phyloP scores from a whole-genome alignment of 108 stramenopile species.

The Pseudonitzschia delicatissima region DNA sequence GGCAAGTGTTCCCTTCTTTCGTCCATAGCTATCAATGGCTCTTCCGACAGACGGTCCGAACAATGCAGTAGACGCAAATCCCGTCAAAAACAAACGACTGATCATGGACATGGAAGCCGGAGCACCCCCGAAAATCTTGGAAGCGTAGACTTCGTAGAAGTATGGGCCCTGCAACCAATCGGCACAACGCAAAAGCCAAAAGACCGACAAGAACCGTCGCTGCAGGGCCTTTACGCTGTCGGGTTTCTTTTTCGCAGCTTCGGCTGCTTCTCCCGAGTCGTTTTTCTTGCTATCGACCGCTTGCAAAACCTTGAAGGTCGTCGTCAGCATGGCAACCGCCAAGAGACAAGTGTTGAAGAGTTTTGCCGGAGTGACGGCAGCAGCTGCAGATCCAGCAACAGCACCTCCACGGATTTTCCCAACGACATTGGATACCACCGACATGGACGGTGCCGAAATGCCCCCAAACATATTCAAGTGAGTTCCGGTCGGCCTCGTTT shows the following conservation, averaged over 20 bases:
- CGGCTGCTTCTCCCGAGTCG: not conserved
- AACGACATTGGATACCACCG: constrained; percentile 2
- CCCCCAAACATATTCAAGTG: constrained; percentile 5
- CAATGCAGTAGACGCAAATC: constrained; percentile 89
- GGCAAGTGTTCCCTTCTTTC: constrained; percentile 83
- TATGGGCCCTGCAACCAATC: constrained; percentile 99
- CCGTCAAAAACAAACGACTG: constrained; percentile 87
- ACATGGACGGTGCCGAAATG: constrained; percentile 6
- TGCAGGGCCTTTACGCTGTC: constrained; percentile 57
- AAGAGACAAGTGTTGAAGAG: constrained; percentile 59
- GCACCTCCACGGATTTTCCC: constrained; percentile 3
- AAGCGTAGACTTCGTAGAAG: constrained; percentile 95
- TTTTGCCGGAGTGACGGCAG: constrained; percentile 26
- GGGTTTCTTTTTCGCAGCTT: constrained; percentile 26
- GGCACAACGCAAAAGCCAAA: constrained; percentile 90
- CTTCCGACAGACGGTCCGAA: constrained; percentile 88
- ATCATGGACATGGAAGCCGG: constrained; percentile 59
- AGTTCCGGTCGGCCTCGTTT: not conserved
- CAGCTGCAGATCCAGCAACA: not conserved
- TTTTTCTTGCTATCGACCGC: constrained; percentile 14
- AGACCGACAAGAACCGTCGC: constrained; percentile 84
- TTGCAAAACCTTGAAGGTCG: constrained; percentile 37
- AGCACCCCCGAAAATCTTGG: constrained; percentile 76
- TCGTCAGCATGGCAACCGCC: constrained; percentile 37
- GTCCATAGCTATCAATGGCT: constrained; percentile 78